These are phyloP conservation scores for Sporothrix inflata DNA, from an alignment of 2,329 filamentous ascomycete species.

Conservation along the genomic window DNA sequence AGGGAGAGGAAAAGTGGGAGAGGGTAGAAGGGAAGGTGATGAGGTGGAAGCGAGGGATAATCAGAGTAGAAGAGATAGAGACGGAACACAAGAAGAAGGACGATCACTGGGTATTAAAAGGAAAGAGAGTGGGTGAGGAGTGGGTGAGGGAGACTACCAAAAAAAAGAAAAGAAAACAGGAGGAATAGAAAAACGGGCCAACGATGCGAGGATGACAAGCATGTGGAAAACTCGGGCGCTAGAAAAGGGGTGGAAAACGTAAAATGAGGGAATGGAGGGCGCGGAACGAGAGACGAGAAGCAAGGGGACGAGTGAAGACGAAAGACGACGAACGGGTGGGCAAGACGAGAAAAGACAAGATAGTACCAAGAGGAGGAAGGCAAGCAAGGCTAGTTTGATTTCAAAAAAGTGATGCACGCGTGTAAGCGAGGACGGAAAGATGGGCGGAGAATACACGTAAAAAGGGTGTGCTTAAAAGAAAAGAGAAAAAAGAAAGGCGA, in stretches of 20 bases:
- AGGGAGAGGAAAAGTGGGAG: background rate
- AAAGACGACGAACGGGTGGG: background rate
- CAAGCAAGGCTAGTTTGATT: background rate
- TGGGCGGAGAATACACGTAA: conserved; percentile 6
- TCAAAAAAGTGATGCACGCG: conserved; percentile 10
- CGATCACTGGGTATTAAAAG: conserved; percentile 24
- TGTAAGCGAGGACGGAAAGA: conserved; percentile 1
- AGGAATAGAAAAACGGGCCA: background rate
- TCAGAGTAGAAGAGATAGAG: background rate
- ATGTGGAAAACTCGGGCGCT: background rate
- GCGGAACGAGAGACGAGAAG: background rate
- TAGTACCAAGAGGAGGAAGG: background rate
- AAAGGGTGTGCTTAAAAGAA: background rate
- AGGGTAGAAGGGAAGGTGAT: background rate
- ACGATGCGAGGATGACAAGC: background rate
- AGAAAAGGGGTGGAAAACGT: background rate
- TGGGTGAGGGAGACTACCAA: background rate
- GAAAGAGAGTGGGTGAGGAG: background rate
- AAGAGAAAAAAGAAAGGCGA: background rate
- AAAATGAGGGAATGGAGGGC: background rate
- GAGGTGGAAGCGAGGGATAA: background rate
- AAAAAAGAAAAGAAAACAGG: too few species aligned
- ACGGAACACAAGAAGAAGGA: conserved; percentile 5
- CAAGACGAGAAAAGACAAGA: background rate
- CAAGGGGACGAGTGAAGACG: background rate